These are phyloP conservation scores for Aspergillus floridensis DNA, from an alignment of 2,329 filamentous ascomycete species.

Conservation along the genomic window DNA sequence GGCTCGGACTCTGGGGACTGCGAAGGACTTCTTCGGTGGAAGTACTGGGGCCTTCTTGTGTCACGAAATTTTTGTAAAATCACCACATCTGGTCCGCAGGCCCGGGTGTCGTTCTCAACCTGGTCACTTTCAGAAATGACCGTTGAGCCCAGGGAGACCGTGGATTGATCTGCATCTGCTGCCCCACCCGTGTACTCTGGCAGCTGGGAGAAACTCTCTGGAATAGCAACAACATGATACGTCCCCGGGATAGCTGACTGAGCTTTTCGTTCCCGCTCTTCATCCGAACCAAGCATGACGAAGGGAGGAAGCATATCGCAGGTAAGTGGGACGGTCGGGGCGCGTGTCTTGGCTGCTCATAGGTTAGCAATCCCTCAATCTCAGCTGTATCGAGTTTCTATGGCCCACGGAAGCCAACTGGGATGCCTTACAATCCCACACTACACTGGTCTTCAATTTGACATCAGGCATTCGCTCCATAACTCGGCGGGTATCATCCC, in stretches of 20 bases:
- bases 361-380: neutral
- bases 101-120: constrained; percentile 18
- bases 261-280: constrained; percentile 59
- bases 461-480: constrained; percentile 54
- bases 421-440: constrained; percentile 55
- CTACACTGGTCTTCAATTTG: constrained; percentile 49
- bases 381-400: neutral
- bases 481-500: constrained; percentile 53
- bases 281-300: constrained; percentile 52
- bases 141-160: constrained; percentile 28
- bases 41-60: constrained; percentile 31
- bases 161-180: constrained; percentile 17
- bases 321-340: neutral
- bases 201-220: constrained; percentile 52
- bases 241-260: constrained; percentile 52
- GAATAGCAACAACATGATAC: constrained; percentile 56
- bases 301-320: constrained; percentile 56
- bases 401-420: neutral
- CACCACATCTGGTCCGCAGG: constrained; percentile 49
- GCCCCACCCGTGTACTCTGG: constrained; percentile 50
- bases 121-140: constrained; percentile 28
- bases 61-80: constrained; percentile 54
- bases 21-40: constrained; percentile 29
- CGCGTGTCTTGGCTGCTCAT: constrained; percentile 12
- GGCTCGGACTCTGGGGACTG: constrained; percentile 38